Evolutionary conservation across 768 basidiomycete species (phyloP), one percentile per base, ranked within the genome.

Genomic region (Russula abietina): DNA sequence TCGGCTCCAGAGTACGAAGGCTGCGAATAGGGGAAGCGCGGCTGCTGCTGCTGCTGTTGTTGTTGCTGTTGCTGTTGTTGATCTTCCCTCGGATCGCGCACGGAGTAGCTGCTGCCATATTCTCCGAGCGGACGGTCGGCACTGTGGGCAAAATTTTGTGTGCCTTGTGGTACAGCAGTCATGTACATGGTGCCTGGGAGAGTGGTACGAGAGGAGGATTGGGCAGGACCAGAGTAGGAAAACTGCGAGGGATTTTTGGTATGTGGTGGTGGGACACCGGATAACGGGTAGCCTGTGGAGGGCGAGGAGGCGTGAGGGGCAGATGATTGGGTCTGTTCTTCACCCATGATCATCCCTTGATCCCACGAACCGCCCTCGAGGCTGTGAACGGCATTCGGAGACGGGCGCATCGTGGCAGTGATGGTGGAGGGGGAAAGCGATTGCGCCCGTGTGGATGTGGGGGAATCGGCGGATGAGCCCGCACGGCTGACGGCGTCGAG

Each of bases 381-480:
- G 81, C 79, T 51, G 77, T 69, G 69, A 64, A 65, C 67, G 33
- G 68, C 39, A 26, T 61, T 62, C n/a, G 61, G 50, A 16, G 69
- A 71, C 65, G 71, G 70, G 67, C 75, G 75, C 63, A 81, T 75
- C 1, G 81, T 77, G 55, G 80, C 78, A 4, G 83, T 77, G 22
- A 82, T 75, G 33, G 77, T 77, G 22, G 80, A 76, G n/a, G 88
- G 88, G 4, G 88, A 88, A 41, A 79, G 73, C 19, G 87, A 88
- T 67, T 84, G 83, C 22, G 79, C 78, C 60, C 85, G 79, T 4
- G 71, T 69, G n/a, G 79, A 82, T 17, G 75, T 73, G 10, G 77
- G 73, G 33, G 78, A 75, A 56, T 76, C 75, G 0, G 74, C 65
- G 54, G 66, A 72, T 30, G 60, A 67, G 26, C 61, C 68, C 7